Conservation (phyloP, 306 rosid species). For the Glycine tomentella region DNA sequence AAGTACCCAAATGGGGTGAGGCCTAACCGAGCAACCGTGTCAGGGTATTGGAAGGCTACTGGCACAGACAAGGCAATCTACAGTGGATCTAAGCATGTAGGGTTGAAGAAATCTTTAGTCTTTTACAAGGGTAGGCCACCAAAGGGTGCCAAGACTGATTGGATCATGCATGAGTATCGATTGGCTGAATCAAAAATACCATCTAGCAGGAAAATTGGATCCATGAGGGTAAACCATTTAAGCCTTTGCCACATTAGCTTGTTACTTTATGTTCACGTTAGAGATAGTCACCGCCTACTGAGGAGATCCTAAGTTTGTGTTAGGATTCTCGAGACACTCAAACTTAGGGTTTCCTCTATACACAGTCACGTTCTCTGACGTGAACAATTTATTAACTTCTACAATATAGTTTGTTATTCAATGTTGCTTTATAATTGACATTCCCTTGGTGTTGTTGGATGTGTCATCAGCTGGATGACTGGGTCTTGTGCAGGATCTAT, state of each 20-base stretch:
- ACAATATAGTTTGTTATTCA: not conserved
- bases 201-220: slow-evolving; percentile 57
- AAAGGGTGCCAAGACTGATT: slow-evolving; percentile 74
- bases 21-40: slow-evolving; percentile 80
- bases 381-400: not conserved
- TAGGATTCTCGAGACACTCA: no score
- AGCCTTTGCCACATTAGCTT: not conserved
- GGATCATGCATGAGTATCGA: slow-evolving; percentile 92
- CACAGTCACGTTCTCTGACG: no score
- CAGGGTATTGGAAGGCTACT: slow-evolving; percentile 94
- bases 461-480: slow-evolving; percentile 83
- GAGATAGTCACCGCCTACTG: no score
- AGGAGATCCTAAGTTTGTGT: no score
- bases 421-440: slow-evolving; percentile 41
- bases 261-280: not conserved
- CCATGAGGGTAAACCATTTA: slow-evolving; percentile 72
- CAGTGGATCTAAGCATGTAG: slow-evolving; percentile 68
- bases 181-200: slow-evolving; percentile 58
- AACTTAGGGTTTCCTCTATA: no score
- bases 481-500: slow-evolving; percentile 93
- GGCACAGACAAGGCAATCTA: slow-evolving; percentile 86
- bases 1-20: slow-evolving; percentile 89
- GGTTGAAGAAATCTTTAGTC: slow-evolving; percentile 84
- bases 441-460: slow-evolving; percentile 9
- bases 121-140: slow-evolving; percentile 88